Base-by-base conservation (phyloP, 176 grass and related monocot genomes). In the Musa itinerans region DNA sequence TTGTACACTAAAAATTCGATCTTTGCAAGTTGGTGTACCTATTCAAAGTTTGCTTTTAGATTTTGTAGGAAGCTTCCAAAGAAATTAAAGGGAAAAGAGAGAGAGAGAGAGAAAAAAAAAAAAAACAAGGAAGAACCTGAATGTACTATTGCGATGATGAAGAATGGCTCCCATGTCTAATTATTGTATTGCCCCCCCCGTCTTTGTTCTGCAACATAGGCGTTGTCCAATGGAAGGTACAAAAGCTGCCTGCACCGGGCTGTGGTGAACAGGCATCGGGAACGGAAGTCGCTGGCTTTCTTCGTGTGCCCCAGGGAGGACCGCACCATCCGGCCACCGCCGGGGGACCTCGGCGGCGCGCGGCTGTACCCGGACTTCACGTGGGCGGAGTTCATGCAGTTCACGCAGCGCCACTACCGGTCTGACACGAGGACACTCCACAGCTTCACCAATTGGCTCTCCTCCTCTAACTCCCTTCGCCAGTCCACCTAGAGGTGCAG, bases 171-270 rank as follows among this genome's bases (percentile, higher is more conserved):
- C 16, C 11, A 57, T 57, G 54, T 13, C 54, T 13, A 13, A 17
- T 13, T 13, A 11, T 13, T 57, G 54, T 1, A 13, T 57, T n/a
- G n/a, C 0, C 16, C 16, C 15, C 10, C 15, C 29, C 4, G 2
- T 20, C 25, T 4, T 69, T 29, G 17, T 50, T 12, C 19, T 21
- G 43, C 68, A 22, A 9, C 2, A 3, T 82, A 96, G 93, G 93
- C 93, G 0, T 73, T 96, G 74, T 96, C 89, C 8, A 96, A 96
- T 52, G 93, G 93, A 76, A 81, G 79, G 80, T 93, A 92, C 74
- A 93, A 89, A 83, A 96, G 93, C 83, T 96, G 89, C 86, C 84
- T 96, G 24, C 93, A 96, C 81, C 85, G 93, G 0, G 93, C 85
- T 25, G 90, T 93, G 76, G 93, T 96, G 81, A 96, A 96, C 80